Percentiles rank a stretch among this genome's conserved stretches.
phyloP scores from a whole-genome alignment of 768 basidiomycete species.

The Fistulinella prunicolor region DNA sequence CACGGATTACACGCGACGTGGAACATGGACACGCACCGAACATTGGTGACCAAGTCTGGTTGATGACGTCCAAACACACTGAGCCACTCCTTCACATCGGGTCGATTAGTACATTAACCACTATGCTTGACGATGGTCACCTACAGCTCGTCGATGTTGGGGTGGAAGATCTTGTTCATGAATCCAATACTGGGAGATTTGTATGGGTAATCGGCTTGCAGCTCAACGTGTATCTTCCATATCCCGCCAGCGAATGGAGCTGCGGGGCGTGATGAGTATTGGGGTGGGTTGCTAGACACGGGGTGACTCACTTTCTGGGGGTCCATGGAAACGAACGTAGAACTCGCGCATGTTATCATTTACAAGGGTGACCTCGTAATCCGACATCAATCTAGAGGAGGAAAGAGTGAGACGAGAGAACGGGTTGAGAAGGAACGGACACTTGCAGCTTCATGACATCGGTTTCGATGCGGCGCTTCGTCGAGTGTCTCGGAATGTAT shows the following conservation, averaged over 20 bases:
- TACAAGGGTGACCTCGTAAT: slow-evolving; percentile 95
- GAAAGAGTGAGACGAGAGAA: slow-evolving; percentile 10
- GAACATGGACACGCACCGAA: slow-evolving; percentile 64
- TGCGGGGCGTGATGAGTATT: slow-evolving; percentile 31
- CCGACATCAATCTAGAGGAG: slow-evolving; percentile 83
- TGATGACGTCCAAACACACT: slow-evolving; percentile 97
- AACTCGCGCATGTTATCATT: slow-evolving; percentile 99
- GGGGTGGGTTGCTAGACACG: slow-evolving; percentile 1
- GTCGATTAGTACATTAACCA: slow-evolving; percentile 5
- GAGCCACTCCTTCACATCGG: slow-evolving; percentile 75
- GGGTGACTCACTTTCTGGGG: slow-evolving; percentile 76
- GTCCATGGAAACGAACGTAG: slow-evolving; percentile 94
- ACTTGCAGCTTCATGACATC: slow-evolving; percentile 98
- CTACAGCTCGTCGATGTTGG: slow-evolving; percentile 98
- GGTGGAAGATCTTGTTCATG: slow-evolving; percentile 99
- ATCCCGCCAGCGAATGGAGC: slow-evolving; percentile 97
- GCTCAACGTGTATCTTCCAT: slow-evolving; percentile 99
- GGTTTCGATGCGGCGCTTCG: slow-evolving; percentile 95
- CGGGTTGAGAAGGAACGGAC: neutral
- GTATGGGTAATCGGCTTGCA: slow-evolving; percentile 98
- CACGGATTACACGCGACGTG: neutral
- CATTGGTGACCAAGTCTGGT: slow-evolving; percentile 99
- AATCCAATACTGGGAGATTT: slow-evolving; percentile 99
- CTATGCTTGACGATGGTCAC: slow-evolving; percentile 33
- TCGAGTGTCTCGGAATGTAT: slow-evolving; percentile 49